Conservation (phyloP, 495 filamentous ascomycete species). For the Acidomyces sp. region DNA sequence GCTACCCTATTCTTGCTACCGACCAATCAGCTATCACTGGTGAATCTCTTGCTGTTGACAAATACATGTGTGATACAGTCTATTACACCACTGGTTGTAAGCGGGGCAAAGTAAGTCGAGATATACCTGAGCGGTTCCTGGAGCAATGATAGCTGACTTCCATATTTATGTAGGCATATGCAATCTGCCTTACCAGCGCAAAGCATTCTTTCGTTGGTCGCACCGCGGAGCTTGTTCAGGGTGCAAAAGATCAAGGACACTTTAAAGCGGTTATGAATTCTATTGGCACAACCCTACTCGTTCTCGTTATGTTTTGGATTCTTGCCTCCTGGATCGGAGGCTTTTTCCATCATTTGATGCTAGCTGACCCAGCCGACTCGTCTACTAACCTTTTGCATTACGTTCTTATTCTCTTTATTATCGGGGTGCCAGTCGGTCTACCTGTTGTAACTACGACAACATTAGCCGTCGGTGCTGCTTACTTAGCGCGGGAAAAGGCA, state of each 20-base stretch:
- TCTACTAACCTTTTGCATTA: conserved; percentile 48
- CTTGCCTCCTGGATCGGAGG: conserved; percentile 60
- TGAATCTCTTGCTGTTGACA: conserved; percentile 65
- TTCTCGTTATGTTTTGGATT: conserved; percentile 62
- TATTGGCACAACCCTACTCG: conserved; percentile 53
- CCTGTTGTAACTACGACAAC: conserved; percentile 63
- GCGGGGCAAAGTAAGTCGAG: too few relatives aligned
- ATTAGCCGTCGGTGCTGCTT: conserved; percentile 60
- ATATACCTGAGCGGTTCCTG: too few relatives aligned
- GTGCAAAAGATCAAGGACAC: conserved; percentile 58
- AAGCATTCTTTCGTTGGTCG: conserved; percentile 59
- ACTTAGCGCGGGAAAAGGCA: conserved; percentile 59
- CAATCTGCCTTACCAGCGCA: conserved; percentile 48
- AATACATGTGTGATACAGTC: conserved; percentile 58
- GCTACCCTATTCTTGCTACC: conserved; percentile 50
- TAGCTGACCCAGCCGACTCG: conserved; percentile 49
- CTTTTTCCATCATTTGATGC: conserved; percentile 57
- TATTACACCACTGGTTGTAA: conserved; percentile 72
- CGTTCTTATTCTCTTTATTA: conserved; percentile 53
- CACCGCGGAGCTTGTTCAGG: conserved; percentile 56
- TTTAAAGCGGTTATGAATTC: conserved; percentile 77
- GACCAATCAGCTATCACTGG: conserved; percentile 68
- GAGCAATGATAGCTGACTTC: too few relatives aligned
- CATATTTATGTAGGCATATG: too few relatives aligned
- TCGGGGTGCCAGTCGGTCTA: conserved; percentile 64